Evolutionary conservation across 495 filamentous ascomycete genomes (phyloP), one percentile per base, ranked within the genome.

Genomic region (Pseudoneurospora amorphoporcata): DNA sequence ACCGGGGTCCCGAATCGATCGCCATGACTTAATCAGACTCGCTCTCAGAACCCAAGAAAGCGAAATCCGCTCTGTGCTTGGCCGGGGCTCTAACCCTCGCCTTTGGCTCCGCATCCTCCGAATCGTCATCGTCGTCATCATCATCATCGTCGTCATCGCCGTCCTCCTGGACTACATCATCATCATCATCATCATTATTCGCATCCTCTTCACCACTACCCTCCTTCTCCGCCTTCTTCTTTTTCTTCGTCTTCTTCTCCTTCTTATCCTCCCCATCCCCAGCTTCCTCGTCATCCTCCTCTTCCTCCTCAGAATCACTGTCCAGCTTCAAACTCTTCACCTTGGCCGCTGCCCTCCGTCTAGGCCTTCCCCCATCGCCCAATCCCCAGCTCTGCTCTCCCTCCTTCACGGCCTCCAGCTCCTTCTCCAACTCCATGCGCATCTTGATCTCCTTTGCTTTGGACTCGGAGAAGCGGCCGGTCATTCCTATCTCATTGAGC

Each of bases 381-480:
- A 81, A 73, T 0, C 95, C 95, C 94, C 94, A 97, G 76, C 84
- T 84, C 76, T 90, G 88, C 43, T 90, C 90, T 45, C 91, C 92
- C 77, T 92, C 88, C 79, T 92, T 89, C 71, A 97, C 92, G 47
- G 88, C 88, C 73, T 94, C 92, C 42, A 99, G 78, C 73, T 99
- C 95, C 1, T 87, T 90, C 77, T 88, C 85, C 45, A 98, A 84
- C 80, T 98, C 95, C 41, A 94, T 85, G 77, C 85, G 84, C 79
- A 95, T 94, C 76, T 92, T 94, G 77, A 98, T 97, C 82, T 92
- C 88, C 37, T 84, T 87, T 7, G 95, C 96, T 75, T 91, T 97
- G 41, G 93, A 89, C 73, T 90, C 84, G 1, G 93, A 96, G 81
- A 92, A 97, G 35, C 94, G 87, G 0, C 95, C 95, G 8, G 87